Base-by-base conservation (phyloP, 2,329 filamentous ascomycete species). In the Cordyceps fumosorosea region DNA sequence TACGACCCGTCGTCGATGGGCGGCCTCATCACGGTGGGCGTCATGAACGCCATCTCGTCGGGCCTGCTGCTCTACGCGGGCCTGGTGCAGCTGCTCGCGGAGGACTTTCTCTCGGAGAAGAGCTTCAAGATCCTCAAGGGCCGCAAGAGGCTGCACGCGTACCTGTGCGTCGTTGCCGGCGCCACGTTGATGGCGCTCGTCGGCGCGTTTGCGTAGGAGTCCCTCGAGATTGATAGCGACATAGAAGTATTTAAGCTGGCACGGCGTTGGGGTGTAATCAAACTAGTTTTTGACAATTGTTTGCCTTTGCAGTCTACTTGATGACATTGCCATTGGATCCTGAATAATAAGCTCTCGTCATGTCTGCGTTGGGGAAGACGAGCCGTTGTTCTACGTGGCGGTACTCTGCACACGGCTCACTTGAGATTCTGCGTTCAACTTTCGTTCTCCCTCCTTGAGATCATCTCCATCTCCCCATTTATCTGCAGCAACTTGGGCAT, bases 21-120 rank as follows among this genome's bases (percentile, higher is more conserved):
- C 0, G 91, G 91, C 0, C 75, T 96, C 54, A 77, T 96, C 29
- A 88, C 93, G 76, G 91, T 96, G 6, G 91, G 91, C 8, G 85
- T 93, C 70, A 95, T 93, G 82, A 96, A 96, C 69, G 90, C 90
- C 45, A 89, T 96, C 57, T 92, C 89, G 11, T 88, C 88, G 56
- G 91, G 91, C 0, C 78, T 96, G 56, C 75, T 96, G 32, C 78
- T 96, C 3, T 96, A 93, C 71, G 91, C 91, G 0, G 90, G 90
- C 0, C 77, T 96, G 50, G 91, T 96, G 4, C 90, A 96, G 75
- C 80, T 96, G 22, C 80, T 96, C 53, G 89, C 90, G 0, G 91
- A 96, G 74, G 91, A 96, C 69, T 96, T 96, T 67, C 70, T 92
- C 64, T 86, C 84, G 14, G 88, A 91, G 67, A 88, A 89, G 77